These are phyloP conservation scores for Earliella scabrosa DNA, from an alignment of 1,284 basidiomycete species.

Conservation along the genomic window DNA sequence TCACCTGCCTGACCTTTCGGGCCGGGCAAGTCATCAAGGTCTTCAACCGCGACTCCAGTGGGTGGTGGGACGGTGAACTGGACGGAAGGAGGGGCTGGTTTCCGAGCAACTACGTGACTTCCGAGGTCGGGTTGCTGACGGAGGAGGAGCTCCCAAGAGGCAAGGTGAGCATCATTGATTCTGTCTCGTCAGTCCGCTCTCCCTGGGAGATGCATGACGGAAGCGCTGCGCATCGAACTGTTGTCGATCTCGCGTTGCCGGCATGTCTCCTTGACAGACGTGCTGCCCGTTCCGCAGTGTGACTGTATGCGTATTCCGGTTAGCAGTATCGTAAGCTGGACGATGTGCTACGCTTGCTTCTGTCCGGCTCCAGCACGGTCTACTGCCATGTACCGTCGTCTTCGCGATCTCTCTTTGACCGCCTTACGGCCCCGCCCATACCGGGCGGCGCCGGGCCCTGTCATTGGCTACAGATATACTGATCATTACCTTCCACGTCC, in stretches of 20 bases:
- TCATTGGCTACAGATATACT: conserved; percentile 10
- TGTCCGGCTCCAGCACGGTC: too few species aligned
- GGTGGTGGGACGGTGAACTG: conserved; percentile 99
- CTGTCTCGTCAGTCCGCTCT: background rate
- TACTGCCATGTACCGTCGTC: background rate
- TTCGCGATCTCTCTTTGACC: background rate
- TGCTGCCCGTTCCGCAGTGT: too few species aligned
- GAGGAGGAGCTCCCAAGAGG: conserved; percentile 54
- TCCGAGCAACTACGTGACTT: conserved; percentile 89
- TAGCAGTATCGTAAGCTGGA: background rate
- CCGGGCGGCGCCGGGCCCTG: too few species aligned
- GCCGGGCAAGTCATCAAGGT: conserved; percentile 93
- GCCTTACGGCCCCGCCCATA: background rate
- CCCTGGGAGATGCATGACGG: background rate
- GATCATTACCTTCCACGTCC: background rate
- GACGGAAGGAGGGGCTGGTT: conserved; percentile 94
- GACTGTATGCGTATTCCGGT: background rate
- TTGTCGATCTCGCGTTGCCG: background rate
- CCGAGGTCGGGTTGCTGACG: conserved; percentile 55
- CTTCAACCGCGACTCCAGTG: conserved; percentile 83
- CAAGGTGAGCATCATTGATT: conserved; percentile 42
- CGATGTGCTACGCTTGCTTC: background rate
- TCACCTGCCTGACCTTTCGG: conserved; percentile 87
- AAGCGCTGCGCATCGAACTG: background rate
- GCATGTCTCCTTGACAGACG: background rate